Evolutionary conservation across 805 yeast species (phyloP), one percentile per base, ranked within the genome.

Genomic region (Pichia eremophila): DNA sequence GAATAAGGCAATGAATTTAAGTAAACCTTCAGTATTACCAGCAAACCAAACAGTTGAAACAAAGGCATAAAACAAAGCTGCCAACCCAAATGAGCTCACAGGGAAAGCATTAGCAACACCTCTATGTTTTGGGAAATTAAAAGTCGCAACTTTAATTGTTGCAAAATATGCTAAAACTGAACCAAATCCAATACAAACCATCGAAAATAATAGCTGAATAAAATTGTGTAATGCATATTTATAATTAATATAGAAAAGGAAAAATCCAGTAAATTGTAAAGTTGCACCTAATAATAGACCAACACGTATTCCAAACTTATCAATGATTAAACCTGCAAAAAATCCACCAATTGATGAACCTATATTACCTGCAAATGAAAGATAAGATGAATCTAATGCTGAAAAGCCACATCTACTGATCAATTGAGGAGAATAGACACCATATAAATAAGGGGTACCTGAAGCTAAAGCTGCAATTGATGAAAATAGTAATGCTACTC

Each of bases 381-480:
- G 68, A 14, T 76, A 72, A 3, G 89, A 85, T 8, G 88, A 77
- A 51, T 77, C 78, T 0, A 78, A 67, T 0, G 83, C 74, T 0
- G 82, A 73, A 28, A 84, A 68, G 0, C 78, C 73, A 25, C 83
- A 77, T 54, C 72, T 66, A 27, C 69, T 65, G 28, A 82, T 72
- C 52, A 85, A 65, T 58, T 84, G 89, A 2, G 91, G 90, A 1
- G 88, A 80, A 58, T 78, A 85, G n/a, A 79, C 77, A 0, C 90
- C 85, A 59, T 79, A 85, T 14, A 83, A 66, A 56, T 85, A 85
- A 0, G 87, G 85, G 3, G 89, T 83, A 2, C 93, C 91, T 4
- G 87, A 74, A 0, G 83, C 88, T 42, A 83, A 56, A 0, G 85
- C 74, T 9, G 80, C 80, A 17, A 81, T 57, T 14, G 65, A 56